phyloP scores from a whole-genome alignment of 2,329 filamentous ascomycete species.

The Alternaria gansuensis region DNA sequence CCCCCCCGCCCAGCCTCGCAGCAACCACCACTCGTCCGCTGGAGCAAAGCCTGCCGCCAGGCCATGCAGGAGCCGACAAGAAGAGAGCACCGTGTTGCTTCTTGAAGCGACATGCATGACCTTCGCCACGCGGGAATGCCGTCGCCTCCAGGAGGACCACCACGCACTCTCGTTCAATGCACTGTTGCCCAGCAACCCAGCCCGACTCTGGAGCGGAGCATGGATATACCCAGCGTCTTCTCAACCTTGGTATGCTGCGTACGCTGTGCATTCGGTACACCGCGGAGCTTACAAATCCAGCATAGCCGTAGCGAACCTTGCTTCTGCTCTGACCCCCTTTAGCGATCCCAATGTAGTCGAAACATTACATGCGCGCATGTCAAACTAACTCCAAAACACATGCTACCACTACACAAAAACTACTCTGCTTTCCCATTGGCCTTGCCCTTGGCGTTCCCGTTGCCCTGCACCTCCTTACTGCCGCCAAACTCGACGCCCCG shows the following conservation, averaged over 20 bases:
- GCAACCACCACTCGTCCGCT: conserved; percentile 6
- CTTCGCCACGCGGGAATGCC: conserved; percentile 1
- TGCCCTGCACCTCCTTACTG: conserved; percentile 23
- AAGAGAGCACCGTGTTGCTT: not conserved
- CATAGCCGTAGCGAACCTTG: conserved; percentile 3
- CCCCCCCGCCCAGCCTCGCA: too few species aligned
- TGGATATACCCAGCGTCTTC: not conserved
- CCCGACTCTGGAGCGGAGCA: conserved; percentile 4
- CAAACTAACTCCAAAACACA: not conserved
- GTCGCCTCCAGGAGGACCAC: conserved; percentile 1
- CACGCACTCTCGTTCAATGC: not conserved
- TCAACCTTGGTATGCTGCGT: not conserved
- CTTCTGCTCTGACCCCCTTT: not conserved
- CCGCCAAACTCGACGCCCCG: conserved; percentile 75
- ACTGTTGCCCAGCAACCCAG: conserved; percentile 18
- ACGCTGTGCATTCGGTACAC: not conserved
- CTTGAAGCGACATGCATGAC: not conserved
- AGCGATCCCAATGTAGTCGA: not conserved
- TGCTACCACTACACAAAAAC: not conserved
- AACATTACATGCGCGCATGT: not conserved
- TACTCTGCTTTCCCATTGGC: conserved; percentile 15
- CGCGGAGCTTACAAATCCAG: not conserved
- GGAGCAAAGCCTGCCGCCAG: not conserved
- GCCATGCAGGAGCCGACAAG: conserved; percentile 8
- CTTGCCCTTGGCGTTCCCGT: not conserved